A percentile compares a stretch with the other conserved stretches of the same genome.
Conservation (phyloP, 345 rosid genomes). For the Salix brachista region DNA sequence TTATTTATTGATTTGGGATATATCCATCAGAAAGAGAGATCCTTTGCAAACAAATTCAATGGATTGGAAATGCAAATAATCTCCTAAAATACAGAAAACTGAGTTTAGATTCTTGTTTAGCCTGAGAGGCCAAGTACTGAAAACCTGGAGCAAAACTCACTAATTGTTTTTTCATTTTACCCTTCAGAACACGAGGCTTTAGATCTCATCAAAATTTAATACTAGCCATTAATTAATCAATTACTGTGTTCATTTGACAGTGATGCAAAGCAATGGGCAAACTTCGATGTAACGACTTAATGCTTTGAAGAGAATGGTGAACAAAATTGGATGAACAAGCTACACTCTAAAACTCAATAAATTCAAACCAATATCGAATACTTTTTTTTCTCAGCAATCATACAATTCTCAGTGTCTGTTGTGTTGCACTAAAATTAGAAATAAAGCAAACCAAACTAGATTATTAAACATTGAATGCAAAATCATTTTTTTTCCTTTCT, state of each 20-base stretch:
- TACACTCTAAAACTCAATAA: no score
- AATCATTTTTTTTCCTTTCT: background rate
- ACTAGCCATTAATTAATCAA: no score
- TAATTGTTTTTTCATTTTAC: no score
- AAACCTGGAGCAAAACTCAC: no score
- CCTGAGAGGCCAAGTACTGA: no score
- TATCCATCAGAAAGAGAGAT: background rate
- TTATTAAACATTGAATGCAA: background rate
- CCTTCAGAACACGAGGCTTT: no score
- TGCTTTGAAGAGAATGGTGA: background rate
- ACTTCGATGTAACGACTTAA: background rate
- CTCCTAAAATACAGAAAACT: background rate
- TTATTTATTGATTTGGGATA: background rate
- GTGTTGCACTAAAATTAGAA: background rate
- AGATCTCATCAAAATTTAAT: no score
- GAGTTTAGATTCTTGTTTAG: no score
- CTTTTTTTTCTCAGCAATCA: background rate
- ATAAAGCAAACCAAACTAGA: background rate
- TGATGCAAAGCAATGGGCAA: background rate
- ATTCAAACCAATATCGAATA: background rate
- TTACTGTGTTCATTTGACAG: no score
- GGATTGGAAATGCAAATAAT: background rate
- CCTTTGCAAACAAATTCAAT: background rate
- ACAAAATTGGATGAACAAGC: background rate
- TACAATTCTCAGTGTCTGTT: background rate